These are phyloP conservation scores for Sarcocystis neurona DNA, from an alignment of 169 alveolate genomes.

Conservation along the genomic window DNA sequence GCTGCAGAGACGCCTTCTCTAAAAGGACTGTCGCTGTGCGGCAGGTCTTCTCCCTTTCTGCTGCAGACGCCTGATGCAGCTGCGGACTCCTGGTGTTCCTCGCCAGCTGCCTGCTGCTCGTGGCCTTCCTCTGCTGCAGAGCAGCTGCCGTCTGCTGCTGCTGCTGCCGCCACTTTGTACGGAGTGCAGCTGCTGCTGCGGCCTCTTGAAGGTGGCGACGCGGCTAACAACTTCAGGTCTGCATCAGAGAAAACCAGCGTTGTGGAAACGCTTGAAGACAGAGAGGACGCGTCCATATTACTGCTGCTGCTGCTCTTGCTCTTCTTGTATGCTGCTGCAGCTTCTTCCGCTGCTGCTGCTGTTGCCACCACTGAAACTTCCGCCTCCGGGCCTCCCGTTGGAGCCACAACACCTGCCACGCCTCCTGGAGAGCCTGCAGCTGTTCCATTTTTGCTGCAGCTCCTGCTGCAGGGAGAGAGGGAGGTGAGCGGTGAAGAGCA, in stretches of 20 bases:
- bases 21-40: too few species aligned
- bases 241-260: conserved; percentile 33
- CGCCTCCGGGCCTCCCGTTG: too few species aligned
- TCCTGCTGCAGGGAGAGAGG: background rate
- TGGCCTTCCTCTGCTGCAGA: background rate
- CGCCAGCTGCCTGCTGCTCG: background rate
- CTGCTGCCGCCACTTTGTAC: background rate
- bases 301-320: background rate
- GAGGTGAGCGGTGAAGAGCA: background rate
- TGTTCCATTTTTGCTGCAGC: too few species aligned
- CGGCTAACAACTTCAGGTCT: conserved; percentile 1
- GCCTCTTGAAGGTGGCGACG: background rate
- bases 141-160: background rate
- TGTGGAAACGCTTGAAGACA: too few species aligned
- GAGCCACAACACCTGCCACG: too few species aligned
- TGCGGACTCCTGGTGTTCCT: background rate
- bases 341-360: too few species aligned
- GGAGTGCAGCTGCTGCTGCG: background rate
- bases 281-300: background rate
- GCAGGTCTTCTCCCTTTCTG: background rate
- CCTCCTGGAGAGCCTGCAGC: too few species aligned
- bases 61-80: background rate
- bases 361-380: too few species aligned
- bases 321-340: background rate
- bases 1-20: too few species aligned